phyloP scores from a whole-genome alignment of 2,329 filamentous ascomycete genomes.

The Colletotrichum euphorbiae region DNA sequence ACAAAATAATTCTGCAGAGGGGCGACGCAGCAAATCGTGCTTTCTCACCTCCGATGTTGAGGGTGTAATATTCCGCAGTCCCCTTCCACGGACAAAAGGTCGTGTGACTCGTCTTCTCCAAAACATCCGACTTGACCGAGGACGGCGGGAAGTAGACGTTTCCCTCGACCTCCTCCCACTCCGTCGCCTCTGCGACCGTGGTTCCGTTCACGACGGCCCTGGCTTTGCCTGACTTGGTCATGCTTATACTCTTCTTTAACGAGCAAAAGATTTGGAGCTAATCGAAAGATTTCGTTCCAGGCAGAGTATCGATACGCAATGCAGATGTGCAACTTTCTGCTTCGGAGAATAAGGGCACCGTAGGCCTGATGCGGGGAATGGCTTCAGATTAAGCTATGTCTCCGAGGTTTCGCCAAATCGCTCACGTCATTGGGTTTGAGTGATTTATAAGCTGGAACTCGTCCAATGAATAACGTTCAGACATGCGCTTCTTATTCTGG shows the following conservation, averaged over 20 bases:
- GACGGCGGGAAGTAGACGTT: slow-evolving; percentile 67
- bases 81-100: slow-evolving; percentile 70
- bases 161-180: slow-evolving; percentile 67
- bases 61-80: slow-evolving; percentile 66
- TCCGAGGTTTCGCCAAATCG: slow-evolving; percentile 20
- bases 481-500: not conserved
- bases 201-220: slow-evolving; percentile 61
- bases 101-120: slow-evolving; percentile 56
- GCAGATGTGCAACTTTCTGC: not conserved
- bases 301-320: not conserved
- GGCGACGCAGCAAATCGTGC: not conserved
- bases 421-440: slow-evolving; percentile 29
- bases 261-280: not conserved
- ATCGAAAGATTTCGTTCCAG: not conserved
- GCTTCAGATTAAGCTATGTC: not conserved
- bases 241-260: not conserved
- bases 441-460: slow-evolving; percentile 34
- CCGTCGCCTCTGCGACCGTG: slow-evolving; percentile 62
- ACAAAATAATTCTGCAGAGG: no score
- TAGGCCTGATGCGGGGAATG: slow-evolving; percentile 15
- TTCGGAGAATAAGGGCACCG: not conserved
- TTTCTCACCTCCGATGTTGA: slow-evolving; percentile 58
- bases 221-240: slow-evolving; percentile 47
- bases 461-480: no score
- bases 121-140: slow-evolving; percentile 57